Base-by-base conservation (phyloP, 257 asterid genomes). In the Nemophila menziesii region DNA sequence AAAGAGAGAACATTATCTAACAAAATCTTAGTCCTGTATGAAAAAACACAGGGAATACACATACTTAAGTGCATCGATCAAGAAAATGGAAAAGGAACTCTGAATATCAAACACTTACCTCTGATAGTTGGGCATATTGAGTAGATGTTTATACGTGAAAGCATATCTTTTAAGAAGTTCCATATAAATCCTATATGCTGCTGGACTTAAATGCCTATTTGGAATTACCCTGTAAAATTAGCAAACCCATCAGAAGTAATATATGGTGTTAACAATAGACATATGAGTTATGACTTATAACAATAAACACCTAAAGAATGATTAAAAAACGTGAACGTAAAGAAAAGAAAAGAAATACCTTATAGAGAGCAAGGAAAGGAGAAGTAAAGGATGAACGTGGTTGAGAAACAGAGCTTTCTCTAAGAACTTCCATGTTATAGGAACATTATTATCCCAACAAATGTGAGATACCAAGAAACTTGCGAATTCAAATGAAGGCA, bases 391-490 rank as follows among this genome's bases (percentile, higher is more conserved):
- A 20, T 92, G 92, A 56, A 89, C 85, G 65, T 80, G 74, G 64
- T 74, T 89, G 68, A 76, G 75, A 51, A 55, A 60, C 65, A 84
- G 20, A 2, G 96, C 98, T 57, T 78, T 84, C 14, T 80, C 98
- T 56, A 89, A 55, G 60, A 80, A 78, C 63, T 89, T 89, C 98
- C 98, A 89, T 51, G 84, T 73, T 51, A 65, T 56, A 51, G 98
- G 82, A 47, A 78, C 86, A 70, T 84, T 89, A 63, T 89, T 89
- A 17, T 78, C 92, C 98, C 98, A 89, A 39, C 82, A 84, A 68
- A 89, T 78, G 74, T 80, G 74, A 41, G 93, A 77, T 17, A 84
- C 92, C 54, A 89, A 65, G 46, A 73, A 62, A 46, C 76, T 57
- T 10, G 82, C 92, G 1, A 89, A 46, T 29, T 89, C 85, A 60